Conservation (phyloP, 805 yeast species). For the Candida khao-thaluensis region DNA sequence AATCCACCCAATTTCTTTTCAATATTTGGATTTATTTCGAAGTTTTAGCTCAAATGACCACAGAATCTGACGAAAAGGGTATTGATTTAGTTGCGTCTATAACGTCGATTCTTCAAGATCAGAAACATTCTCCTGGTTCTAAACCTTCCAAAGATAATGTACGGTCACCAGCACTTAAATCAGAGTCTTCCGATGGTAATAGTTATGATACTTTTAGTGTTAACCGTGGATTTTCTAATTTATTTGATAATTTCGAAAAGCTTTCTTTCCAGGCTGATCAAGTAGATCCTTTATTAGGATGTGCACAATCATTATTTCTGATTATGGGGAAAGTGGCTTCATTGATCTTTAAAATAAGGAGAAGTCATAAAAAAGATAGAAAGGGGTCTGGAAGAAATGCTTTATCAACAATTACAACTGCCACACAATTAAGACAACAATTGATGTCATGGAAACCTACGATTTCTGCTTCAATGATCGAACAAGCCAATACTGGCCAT, state of each 20-base stretch:
- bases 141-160: conserved; percentile 6
- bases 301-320: conserved; percentile 63
- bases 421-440: conserved; percentile 53
- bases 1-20: conserved; percentile 50
- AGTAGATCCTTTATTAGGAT: conserved; percentile 66
- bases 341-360: conserved; percentile 50
- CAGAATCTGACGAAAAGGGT: conserved; percentile 48
- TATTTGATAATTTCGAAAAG: conserved; percentile 42
- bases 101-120: conserved; percentile 28
- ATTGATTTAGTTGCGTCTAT: conserved; percentile 42
- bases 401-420: conserved; percentile 48
- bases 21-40: conserved; percentile 70
- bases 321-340: conserved; percentile 64
- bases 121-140: conserved; percentile 11
- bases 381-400: conserved; percentile 31
- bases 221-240: conserved; percentile 17
- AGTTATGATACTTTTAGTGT: conserved; percentile 14
- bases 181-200: conserved; percentile 24
- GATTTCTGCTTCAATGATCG: conserved; percentile 33
- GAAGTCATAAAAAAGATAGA: conserved; percentile 21
- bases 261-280: conserved; percentile 35
- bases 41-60: conserved; percentile 64
- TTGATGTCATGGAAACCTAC: conserved; percentile 59
- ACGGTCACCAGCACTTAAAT: conserved; percentile 17
- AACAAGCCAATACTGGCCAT: conserved; percentile 15